phyloP scores from a whole-genome alignment of 768 basidiomycete species.

The Termitomyces sp. region DNA sequence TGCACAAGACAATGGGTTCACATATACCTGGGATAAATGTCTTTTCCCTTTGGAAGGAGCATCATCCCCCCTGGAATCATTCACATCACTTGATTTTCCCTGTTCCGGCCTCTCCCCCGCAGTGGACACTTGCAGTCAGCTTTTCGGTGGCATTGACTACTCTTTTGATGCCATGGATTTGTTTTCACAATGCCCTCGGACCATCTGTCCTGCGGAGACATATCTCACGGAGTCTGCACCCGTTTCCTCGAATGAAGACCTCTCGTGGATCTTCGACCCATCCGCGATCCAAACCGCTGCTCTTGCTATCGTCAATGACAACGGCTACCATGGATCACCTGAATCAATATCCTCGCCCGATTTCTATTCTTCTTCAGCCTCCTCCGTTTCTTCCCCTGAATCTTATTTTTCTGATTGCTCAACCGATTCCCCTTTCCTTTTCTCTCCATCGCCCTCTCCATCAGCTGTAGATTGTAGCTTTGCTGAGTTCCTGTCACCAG shows the following conservation, averaged over 20 bases:
- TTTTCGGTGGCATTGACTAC: background rate
- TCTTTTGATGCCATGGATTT: background rate
- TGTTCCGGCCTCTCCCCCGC: background rate
- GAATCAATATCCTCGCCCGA: background rate
- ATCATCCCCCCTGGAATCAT: background rate
- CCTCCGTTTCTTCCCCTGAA: background rate
- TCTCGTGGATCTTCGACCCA: conserved; percentile 2
- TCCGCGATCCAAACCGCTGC: background rate
- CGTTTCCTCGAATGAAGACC: background rate
- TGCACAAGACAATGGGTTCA: background rate
- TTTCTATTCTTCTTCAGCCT: background rate
- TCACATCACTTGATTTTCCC: background rate
- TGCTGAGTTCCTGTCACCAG: background rate
- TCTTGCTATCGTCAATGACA: background rate
- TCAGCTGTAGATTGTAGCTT: background rate
- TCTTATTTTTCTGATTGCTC: background rate
- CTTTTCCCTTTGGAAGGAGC: background rate
- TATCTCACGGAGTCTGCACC: background rate
- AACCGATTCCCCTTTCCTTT: background rate
- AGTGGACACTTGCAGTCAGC: conserved; percentile 6
- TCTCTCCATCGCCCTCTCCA: background rate
- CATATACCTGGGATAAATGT: conserved; percentile 10
- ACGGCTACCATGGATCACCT: background rate
- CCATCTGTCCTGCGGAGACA: background rate
- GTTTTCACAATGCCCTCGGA: background rate